phyloP scores from a whole-genome alignment of 2,329 filamentous ascomycete species.

The Monilinia aucupariae region DNA sequence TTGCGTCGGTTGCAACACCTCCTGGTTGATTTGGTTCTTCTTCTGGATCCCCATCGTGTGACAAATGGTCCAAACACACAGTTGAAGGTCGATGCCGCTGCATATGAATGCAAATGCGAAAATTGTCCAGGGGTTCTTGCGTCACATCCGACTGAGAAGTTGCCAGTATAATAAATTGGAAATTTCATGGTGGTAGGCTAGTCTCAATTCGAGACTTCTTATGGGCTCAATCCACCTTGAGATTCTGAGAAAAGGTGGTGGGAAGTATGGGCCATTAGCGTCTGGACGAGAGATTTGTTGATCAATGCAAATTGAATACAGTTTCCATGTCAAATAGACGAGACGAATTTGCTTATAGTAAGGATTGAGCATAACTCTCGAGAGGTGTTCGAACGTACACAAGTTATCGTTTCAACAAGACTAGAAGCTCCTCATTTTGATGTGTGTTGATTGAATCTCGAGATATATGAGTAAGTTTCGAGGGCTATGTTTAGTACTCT shows the following conservation, averaged over 20 bases:
- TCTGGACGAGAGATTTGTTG: neutral
- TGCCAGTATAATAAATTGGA: slow-evolving; percentile 18
- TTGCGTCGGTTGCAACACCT: slow-evolving; percentile 25
- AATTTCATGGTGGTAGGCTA: neutral
- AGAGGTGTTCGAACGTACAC: too few relatives aligned
- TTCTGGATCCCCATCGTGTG: slow-evolving; percentile 20
- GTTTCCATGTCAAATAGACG: too few relatives aligned
- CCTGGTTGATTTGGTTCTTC: slow-evolving; percentile 24
- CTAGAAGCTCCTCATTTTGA: too few relatives aligned
- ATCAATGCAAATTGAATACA: neutral
- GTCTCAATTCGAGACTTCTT: neutral
- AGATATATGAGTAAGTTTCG: too few relatives aligned
- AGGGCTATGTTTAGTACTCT: too few relatives aligned
- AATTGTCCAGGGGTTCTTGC: slow-evolving; percentile 20
- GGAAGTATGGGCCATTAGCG: neutral
- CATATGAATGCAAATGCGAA: slow-evolving; percentile 21
- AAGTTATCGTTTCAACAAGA: too few relatives aligned
- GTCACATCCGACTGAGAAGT: slow-evolving; percentile 14
- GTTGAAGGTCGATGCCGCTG: slow-evolving; percentile 23
- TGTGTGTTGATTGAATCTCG: too few relatives aligned
- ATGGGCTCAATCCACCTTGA: neutral
- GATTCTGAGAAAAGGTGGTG: neutral
- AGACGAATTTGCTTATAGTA: too few relatives aligned
- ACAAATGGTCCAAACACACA: slow-evolving; percentile 5
- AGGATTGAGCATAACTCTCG: too few relatives aligned